Conservation (phyloP, 2,329 filamentous ascomycete species). For the Cladosporium halotolerans region DNA sequence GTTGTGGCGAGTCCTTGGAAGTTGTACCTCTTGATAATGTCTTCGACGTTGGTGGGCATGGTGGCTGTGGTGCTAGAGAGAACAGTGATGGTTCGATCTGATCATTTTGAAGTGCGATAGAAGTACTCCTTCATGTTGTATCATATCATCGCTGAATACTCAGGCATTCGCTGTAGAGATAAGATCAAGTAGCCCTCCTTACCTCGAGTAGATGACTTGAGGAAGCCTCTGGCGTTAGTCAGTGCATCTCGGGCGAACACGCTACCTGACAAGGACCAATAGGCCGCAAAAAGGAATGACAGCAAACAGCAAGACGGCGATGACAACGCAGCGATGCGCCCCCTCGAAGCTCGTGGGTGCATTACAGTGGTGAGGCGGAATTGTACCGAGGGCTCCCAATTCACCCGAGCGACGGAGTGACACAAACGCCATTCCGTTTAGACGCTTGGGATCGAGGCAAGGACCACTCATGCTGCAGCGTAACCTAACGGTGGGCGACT, state of each 20-base stretch:
- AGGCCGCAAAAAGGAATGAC: background rate
- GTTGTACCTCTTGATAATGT: constrained; percentile 6
- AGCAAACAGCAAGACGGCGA: background rate
- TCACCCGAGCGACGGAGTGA: constrained; percentile 6
- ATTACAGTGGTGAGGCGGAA: background rate
- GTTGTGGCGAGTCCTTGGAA: constrained; percentile 2
- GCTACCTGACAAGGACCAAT: background rate
- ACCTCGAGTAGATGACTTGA: background rate
- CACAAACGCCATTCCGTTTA: constrained; percentile 3
- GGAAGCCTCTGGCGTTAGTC: background rate
- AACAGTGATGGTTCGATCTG: background rate
- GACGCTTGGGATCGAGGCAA: background rate
- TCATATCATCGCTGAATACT: background rate
- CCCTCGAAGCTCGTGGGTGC: background rate
- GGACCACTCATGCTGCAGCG: background rate
- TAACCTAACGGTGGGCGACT: background rate
- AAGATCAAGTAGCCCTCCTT: background rate
- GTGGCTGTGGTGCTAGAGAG: no score
- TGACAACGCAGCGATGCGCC: constrained; percentile 1
- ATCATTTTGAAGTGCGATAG: background rate
- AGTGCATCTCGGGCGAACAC: background rate
- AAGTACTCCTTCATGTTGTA: background rate
- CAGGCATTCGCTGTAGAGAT: background rate
- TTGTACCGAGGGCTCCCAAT: constrained; percentile 2
- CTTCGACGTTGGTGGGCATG: background rate